phyloP scores from a whole-genome alignment of 2,329 filamentous ascomycete species.

The Fusarium coicis region DNA sequence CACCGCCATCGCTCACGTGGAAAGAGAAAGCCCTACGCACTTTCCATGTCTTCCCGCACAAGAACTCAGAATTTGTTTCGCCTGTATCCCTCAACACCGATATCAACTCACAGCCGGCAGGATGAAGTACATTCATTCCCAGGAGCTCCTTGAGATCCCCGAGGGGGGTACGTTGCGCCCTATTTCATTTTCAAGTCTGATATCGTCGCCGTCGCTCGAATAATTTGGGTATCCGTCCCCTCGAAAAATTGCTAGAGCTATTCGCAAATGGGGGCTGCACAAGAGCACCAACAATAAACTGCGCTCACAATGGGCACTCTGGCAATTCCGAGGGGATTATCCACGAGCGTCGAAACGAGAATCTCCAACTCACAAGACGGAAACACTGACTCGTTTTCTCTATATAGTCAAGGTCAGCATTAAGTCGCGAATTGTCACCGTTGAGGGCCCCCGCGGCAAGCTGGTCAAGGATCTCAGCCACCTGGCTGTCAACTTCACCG shows the following conservation, averaged over 20 bases:
- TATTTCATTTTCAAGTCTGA: constrained; percentile 19
- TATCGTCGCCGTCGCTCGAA: constrained; percentile 10
- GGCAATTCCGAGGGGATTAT: neutral
- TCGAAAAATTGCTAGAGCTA: constrained; percentile 21
- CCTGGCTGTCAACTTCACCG: constrained; percentile 94
- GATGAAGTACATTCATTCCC: constrained; percentile 99
- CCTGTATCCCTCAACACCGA: constrained; percentile 52
- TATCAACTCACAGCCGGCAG: constrained; percentile 71
- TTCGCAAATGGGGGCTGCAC: constrained; percentile 28
- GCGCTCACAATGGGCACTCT: constrained; percentile 7
- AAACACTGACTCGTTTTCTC: constrained; percentile 45
- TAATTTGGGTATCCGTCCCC: constrained; percentile 12
- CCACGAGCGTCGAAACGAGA: constrained; percentile 7
- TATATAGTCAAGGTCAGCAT: constrained; percentile 96
- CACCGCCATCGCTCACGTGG: constrained; percentile 49
- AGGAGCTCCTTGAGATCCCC: constrained; percentile 94
- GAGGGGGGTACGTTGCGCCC: constrained; percentile 84
- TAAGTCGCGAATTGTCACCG: constrained; percentile 95
- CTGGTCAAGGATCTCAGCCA: constrained; percentile 97
- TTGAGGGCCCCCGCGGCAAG: constrained; percentile 98
- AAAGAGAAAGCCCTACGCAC: constrained; percentile 48
- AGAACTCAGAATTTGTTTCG: neutral
- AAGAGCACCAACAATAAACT: constrained; percentile 26
- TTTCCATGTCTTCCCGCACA: constrained; percentile 53
- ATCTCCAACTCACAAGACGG: constrained; percentile 7